Percentiles rank a stretch among this genome's conserved stretches.
These are phyloP conservation scores for Xylariaceae sp. DNA, from an alignment of 2,329 filamentous ascomycete genomes.

Conservation along the genomic window DNA sequence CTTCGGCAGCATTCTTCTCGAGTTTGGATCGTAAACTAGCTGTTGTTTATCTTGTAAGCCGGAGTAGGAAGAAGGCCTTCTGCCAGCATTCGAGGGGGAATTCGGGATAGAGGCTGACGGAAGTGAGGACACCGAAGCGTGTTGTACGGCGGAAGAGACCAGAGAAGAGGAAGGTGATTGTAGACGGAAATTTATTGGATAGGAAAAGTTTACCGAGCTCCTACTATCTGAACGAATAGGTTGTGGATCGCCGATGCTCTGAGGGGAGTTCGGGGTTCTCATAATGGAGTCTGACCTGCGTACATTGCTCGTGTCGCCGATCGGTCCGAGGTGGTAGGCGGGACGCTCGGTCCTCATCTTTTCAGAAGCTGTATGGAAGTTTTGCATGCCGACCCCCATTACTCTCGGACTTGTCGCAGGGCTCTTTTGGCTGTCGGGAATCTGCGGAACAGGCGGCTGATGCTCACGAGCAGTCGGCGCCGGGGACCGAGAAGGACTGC, in stretches of 20 bases:
- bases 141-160: conserved; percentile 19
- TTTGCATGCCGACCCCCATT: conserved; percentile 41
- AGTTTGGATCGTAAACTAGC: conserved; percentile 61
- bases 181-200: conserved; percentile 42
- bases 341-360: conserved; percentile 39
- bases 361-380: conserved; percentile 50
- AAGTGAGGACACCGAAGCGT: conserved; percentile 16
- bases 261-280: conserved; percentile 33
- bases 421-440: conserved; percentile 46
- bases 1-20: conserved; percentile 54
- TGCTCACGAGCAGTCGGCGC: conserved; percentile 37
- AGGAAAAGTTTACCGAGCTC: conserved; percentile 53
- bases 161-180: conserved; percentile 37
- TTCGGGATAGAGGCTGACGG: conserved; percentile 19
- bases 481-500: conserved; percentile 57
- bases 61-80: conserved; percentile 20
- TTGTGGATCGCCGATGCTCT: conserved; percentile 23
- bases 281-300: conserved; percentile 41
- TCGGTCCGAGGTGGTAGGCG: conserved; percentile 46
- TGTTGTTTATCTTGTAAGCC: conserved; percentile 18
- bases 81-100: conserved; percentile 21
- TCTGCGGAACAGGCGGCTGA: conserved; percentile 68
- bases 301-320: conserved; percentile 41
- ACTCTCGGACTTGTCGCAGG: conserved; percentile 36
- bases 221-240: conserved; percentile 44